A percentile compares a stretch with the other conserved stretches of the same genome.
Conservation (phyloP, 106 monocot species). For the Chionographis japonica region DNA sequence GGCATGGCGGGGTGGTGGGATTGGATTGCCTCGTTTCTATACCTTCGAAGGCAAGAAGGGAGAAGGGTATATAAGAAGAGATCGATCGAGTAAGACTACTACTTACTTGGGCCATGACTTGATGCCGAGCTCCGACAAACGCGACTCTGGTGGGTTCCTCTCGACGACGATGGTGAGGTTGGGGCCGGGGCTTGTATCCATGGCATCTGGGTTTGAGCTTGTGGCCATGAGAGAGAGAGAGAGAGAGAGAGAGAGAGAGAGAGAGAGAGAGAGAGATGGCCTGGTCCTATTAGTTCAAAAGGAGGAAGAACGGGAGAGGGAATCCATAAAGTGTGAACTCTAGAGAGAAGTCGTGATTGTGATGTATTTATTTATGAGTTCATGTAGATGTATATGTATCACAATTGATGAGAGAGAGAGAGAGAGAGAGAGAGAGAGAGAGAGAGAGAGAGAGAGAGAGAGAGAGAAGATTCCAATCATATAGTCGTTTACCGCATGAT, state of each 20-base stretch:
- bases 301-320: too few relatives aligned
- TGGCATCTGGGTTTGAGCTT: constrained; percentile 32
- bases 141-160: constrained; percentile 47
- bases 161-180: constrained; percentile 49
- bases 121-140: constrained; percentile 62
- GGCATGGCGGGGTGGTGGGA: background rate
- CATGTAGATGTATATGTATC: too few relatives aligned
- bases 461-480: too few relatives aligned
- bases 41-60: background rate
- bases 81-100: background rate
- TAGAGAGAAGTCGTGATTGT: too few relatives aligned
- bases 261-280: background rate
- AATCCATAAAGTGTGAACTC: too few relatives aligned
- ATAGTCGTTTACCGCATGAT: too few relatives aligned
- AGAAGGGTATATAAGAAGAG: background rate
- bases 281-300: too few relatives aligned
- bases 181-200: constrained; percentile 19
- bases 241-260: constrained; percentile 6
- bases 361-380: too few relatives aligned
- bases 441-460: too few relatives aligned
- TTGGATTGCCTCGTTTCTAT: background rate
- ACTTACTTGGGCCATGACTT: constrained; percentile 89
- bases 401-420: too few relatives aligned
- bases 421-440: too few relatives aligned
- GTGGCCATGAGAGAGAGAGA: constrained; percentile 33